Conservation (phyloP, 148 eudicot genomes). For the Drosera capensis region DNA sequence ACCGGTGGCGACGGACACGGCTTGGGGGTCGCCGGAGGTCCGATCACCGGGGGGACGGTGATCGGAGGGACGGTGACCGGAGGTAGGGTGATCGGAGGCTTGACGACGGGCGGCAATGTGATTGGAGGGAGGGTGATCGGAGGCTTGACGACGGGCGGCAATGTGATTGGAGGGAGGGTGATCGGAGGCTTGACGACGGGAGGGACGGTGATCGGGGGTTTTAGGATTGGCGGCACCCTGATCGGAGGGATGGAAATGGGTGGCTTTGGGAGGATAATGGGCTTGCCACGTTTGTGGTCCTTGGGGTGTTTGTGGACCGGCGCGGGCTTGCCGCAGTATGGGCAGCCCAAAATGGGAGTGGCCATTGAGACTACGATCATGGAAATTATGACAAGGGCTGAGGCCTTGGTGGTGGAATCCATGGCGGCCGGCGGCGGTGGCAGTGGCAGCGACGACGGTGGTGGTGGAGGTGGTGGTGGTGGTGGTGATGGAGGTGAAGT, state of each 20-base stretch:
- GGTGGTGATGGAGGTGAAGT: background rate
- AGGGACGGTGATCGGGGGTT: slow-evolving; percentile 1
- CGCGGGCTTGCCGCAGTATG: slow-evolving; percentile 27
- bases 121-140: slow-evolving; percentile 2
- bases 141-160: slow-evolving; percentile 1
- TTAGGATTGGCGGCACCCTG: slow-evolving; percentile 9
- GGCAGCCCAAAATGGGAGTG: slow-evolving; percentile 47
- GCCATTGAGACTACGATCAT: slow-evolving; percentile 41
- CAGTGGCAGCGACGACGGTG: background rate
- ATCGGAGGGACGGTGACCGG: slow-evolving; percentile 12
- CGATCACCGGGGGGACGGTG: background rate
- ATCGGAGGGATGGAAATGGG: slow-evolving; percentile 15
- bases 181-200: background rate
- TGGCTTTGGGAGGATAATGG: background rate
- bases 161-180: background rate
- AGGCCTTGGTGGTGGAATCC: slow-evolving; percentile 39
- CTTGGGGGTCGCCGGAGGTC: slow-evolving; percentile 2
- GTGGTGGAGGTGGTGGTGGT: background rate
- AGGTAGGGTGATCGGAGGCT: slow-evolving; percentile 3
- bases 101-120: slow-evolving; percentile 10
- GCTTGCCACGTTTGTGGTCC: background rate
- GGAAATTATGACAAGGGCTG: slow-evolving; percentile 47
- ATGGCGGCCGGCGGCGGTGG: slow-evolving; percentile 10
- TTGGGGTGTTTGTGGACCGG: slow-evolving; percentile 16
- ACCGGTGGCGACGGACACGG: slow-evolving; percentile 31